These are phyloP conservation scores for Penicillium salamii DNA, from an alignment of 495 filamentous ascomycete species.

Conservation along the genomic window DNA sequence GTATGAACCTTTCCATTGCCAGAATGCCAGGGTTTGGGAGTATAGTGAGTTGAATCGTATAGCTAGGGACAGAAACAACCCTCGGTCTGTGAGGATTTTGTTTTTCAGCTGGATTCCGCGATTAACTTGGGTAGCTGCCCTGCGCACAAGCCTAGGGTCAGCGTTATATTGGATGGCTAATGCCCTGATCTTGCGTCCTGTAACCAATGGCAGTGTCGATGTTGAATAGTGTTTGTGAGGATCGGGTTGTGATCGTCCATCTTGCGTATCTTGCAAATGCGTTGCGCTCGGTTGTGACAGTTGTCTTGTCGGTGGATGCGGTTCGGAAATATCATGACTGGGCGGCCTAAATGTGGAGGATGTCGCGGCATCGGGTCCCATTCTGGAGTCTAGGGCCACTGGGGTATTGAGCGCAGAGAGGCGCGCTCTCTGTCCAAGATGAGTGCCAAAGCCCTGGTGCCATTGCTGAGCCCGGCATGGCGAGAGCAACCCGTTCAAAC, in stretches of 20 bases:
- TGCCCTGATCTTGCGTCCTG: slow-evolving; percentile 7
- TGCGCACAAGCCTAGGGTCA: slow-evolving; percentile 8
- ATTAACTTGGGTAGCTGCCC: slow-evolving; percentile 16
- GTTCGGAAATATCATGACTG: neutral
- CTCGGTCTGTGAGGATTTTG: slow-evolving; percentile 15
- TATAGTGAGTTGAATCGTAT: slow-evolving; percentile 25
- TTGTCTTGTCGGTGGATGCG: neutral
- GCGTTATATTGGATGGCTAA: neutral
- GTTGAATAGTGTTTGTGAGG: neutral
- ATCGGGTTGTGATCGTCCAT: neutral
- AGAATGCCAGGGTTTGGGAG: slow-evolving; percentile 9
- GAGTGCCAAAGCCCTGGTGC: slow-evolving; percentile 17
- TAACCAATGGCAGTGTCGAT: neutral
- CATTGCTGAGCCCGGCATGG: slow-evolving; percentile 22
- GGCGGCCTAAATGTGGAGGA: neutral
- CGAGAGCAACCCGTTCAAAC: slow-evolving; percentile 32
- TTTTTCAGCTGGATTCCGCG: slow-evolving; percentile 14
- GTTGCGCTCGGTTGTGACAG: neutral
- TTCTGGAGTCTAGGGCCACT: neutral
- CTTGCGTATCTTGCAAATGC: neutral
- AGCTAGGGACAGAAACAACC: slow-evolving; percentile 15
- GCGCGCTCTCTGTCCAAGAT: slow-evolving; percentile 12
- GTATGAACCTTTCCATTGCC: slow-evolving; percentile 28
- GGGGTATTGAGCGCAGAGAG: slow-evolving; percentile 11
- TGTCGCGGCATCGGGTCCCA: neutral